A percentile compares a stretch with the other conserved stretches of the same genome.
Evolutionary conservation across 2,329 filamentous ascomycete genomes (phyloP).

Genomic region (Pseudogymnoascus sp.): DNA sequence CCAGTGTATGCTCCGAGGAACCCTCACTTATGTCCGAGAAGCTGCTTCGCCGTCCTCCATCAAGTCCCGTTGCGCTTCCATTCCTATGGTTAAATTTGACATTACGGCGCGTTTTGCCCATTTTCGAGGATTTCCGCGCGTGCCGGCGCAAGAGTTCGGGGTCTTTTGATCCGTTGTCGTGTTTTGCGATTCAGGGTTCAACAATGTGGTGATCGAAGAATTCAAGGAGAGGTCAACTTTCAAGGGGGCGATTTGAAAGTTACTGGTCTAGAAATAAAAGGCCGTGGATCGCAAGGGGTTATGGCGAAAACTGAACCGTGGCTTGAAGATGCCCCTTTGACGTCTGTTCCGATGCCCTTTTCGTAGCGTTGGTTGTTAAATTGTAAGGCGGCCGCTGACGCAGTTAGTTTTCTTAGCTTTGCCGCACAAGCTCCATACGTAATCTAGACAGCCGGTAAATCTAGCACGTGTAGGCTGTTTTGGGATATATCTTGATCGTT

Average conservation of each 20-base stretch:
- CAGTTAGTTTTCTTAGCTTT: conserved; percentile 12
- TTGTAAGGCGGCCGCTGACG: conserved; percentile 10
- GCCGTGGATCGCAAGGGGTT: not conserved
- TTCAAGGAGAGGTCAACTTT: not conserved
- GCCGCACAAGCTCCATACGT: conserved; percentile 12
- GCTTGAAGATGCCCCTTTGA: conserved; percentile 10
- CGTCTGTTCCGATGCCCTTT: conserved; percentile 6
- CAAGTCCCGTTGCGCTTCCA: conserved; percentile 25
- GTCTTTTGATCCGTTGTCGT: conserved; percentile 3
- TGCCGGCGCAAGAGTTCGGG: conserved; percentile 14
- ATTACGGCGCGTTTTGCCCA: conserved; percentile 45
- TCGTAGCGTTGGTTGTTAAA: conserved; percentile 6
- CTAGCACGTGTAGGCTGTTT: not conserved
- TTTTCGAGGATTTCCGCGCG: conserved; percentile 19
- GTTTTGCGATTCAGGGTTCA: conserved; percentile 7
- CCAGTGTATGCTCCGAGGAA: conserved; percentile 36
- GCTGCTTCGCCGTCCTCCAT: conserved; percentile 52
- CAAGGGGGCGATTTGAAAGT: not conserved
- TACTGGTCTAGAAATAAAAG: not conserved
- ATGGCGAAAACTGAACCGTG: not conserved
- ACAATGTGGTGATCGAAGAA: not conserved
- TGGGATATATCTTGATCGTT: not conserved
- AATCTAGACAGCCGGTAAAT: not conserved
- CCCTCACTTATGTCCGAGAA: conserved; percentile 65
- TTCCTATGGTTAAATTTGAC: conserved; percentile 45